These are phyloP conservation scores for Candida boleticola DNA, from an alignment of 805 yeast species.

Conservation along the genomic window DNA sequence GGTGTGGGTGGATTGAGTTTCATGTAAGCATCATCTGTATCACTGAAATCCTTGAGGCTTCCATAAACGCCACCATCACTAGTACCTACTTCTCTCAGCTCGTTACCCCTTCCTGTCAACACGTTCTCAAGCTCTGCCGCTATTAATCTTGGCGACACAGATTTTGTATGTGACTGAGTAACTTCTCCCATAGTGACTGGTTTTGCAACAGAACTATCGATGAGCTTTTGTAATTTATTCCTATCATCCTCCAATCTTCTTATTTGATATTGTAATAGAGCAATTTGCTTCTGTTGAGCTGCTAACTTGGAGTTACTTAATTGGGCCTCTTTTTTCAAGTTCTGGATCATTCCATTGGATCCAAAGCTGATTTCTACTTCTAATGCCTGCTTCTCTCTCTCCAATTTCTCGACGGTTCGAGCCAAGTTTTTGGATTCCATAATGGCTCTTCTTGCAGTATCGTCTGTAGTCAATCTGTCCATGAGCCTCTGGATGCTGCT, in stretches of 20 bases:
- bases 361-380: constrained; percentile 22
- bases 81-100: background rate
- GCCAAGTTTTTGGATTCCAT: constrained; percentile 27
- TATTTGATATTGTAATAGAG: constrained; percentile 21
- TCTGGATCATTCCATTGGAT: constrained; percentile 16
- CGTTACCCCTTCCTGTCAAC: background rate
- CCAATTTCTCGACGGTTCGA: constrained; percentile 19
- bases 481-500: constrained; percentile 32
- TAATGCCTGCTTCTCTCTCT: constrained; percentile 19
- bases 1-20: constrained; percentile 8
- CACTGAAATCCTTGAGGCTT: background rate
- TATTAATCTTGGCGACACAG: constrained; percentile 14
- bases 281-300: constrained; percentile 24
- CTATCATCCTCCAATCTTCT: constrained; percentile 17
- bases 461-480: constrained; percentile 34
- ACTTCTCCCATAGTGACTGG: background rate
- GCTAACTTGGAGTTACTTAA: constrained; percentile 20
- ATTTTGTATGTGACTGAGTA: constrained; percentile 16
- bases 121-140: constrained; percentile 1
- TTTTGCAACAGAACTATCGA: background rate
- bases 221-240: background rate
- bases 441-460: constrained; percentile 33
- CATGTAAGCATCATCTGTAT: background rate
- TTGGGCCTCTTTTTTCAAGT: constrained; percentile 21
- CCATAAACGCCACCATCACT: background rate